Evolutionary conservation across 805 yeast species (phyloP).

Genomic region (Hanseniaspora jakobsenii): DNA sequence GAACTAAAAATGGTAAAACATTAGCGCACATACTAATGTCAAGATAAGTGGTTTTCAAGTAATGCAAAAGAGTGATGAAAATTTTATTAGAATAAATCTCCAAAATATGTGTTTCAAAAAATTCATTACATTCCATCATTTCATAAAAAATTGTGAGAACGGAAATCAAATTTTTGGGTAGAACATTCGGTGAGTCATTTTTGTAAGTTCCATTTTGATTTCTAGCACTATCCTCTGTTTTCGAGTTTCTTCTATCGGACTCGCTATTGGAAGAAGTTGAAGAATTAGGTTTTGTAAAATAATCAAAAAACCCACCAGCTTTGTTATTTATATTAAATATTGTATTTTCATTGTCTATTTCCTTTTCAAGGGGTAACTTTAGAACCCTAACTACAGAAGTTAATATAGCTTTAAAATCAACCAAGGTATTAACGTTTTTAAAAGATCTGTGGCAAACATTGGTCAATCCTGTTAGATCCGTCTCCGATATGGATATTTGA

Average conservation of each 20-base stretch:
- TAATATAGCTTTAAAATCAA: constrained; percentile 41
- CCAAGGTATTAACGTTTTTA: constrained; percentile 42
- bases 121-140: constrained; percentile 56
- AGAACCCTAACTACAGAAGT: constrained; percentile 39
- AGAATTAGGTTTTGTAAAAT: constrained; percentile 1
- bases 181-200: not conserved
- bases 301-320: constrained; percentile 5
- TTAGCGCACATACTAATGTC: constrained; percentile 19
- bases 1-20: constrained; percentile 41
- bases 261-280: too few relatives aligned
- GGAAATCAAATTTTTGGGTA: constrained; percentile 38
- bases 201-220: constrained; percentile 17
- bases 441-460: constrained; percentile 25
- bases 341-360: constrained; percentile 31
- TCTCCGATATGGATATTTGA: not conserved
- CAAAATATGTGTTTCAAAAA: constrained; percentile 36
- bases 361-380: constrained; percentile 34
- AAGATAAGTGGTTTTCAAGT: constrained; percentile 37
- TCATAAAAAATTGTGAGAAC: constrained; percentile 60
- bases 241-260: not conserved
- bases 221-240: constrained; percentile 9
- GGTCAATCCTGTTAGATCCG: not conserved
- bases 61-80: constrained; percentile 42
- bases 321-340: constrained; percentile 23
- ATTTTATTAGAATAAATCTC: constrained; percentile 43